Evolutionary conservation across 176 grass and related monocot species (phyloP).

Genomic region (Hordeum vulgare): DNA sequence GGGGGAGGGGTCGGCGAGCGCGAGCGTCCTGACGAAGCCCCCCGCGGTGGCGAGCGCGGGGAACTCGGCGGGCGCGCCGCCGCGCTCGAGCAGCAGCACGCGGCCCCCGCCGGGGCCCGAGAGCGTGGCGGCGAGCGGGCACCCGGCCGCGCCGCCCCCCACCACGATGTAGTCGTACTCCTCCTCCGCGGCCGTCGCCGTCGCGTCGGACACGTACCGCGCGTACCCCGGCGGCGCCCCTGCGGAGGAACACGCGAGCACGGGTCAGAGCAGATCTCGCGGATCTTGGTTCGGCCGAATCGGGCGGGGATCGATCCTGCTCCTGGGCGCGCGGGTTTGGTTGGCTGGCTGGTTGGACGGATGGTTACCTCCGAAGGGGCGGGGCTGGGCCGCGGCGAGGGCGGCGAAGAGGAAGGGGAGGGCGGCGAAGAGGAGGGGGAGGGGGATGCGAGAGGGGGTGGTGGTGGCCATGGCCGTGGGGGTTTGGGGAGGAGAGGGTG

Average conservation of each 20-base stretch:
- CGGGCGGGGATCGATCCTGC: neutral
- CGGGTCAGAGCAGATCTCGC: neutral
- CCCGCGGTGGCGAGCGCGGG: slow-evolving; percentile 37
- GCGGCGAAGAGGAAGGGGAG: neutral
- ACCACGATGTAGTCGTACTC: slow-evolving; percentile 87
- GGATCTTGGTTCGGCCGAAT: neutral
- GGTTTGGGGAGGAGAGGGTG: neutral
- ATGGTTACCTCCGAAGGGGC: slow-evolving; percentile 11
- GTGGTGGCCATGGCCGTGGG: slow-evolving; percentile 2
- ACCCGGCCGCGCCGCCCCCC: slow-evolving; percentile 71
- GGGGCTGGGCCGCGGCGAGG: neutral
- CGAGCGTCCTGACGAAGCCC: slow-evolving; percentile 62
- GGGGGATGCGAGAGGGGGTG: neutral
- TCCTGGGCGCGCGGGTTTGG: neutral
- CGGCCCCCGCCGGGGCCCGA: slow-evolving; percentile 28
- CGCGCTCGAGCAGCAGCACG: slow-evolving; percentile 67
- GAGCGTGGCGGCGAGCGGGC: slow-evolving; percentile 65
- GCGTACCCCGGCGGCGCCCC: slow-evolving; percentile 35
- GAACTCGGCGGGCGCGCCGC: slow-evolving; percentile 63
- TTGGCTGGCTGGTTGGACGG: neutral
- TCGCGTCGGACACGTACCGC: slow-evolving; percentile 47
- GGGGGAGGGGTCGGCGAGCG: slow-evolving; percentile 40
- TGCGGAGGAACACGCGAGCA: neutral
- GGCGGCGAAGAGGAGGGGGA: neutral
- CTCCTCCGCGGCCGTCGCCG: slow-evolving; percentile 43